Percentiles rank a stretch among this genome's conserved stretches.
Evolutionary conservation across 352 stramenopile species (phyloP).

Genomic region (Globisporangium viniferum): DNA sequence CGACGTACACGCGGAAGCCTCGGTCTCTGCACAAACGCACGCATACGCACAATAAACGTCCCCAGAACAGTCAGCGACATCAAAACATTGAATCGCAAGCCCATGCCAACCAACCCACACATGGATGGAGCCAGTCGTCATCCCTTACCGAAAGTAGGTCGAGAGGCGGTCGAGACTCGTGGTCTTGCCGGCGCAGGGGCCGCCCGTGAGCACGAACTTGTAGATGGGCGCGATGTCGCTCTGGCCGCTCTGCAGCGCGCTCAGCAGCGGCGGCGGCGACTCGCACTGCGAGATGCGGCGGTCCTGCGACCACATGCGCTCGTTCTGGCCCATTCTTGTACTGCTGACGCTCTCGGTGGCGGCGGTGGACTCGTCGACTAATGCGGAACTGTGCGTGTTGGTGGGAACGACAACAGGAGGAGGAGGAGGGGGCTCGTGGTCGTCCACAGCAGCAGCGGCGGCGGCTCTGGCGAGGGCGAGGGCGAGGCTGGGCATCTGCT

Average conservation of each 20-base stretch:
- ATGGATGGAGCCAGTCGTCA: background rate
- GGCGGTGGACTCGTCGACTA: background rate
- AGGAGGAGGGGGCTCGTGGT: constrained; percentile 19
- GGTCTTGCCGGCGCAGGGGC: constrained; percentile 95
- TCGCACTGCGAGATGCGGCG: constrained; percentile 29
- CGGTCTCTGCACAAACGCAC: constrained; percentile 51
- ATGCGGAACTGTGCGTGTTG: background rate
- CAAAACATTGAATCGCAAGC: background rate
- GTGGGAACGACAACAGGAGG: constrained; percentile 4
- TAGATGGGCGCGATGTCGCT: constrained; percentile 82
- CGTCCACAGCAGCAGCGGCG: constrained; percentile 3
- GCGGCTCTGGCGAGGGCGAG: background rate
- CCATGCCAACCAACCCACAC: background rate
- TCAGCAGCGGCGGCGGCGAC: constrained; percentile 57
- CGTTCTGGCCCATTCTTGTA: constrained; percentile 30
- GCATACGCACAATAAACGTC: background rate
- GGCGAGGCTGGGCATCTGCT: background rate
- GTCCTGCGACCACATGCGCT: constrained; percentile 59
- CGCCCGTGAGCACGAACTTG: constrained; percentile 93
- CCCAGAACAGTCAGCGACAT: background rate
- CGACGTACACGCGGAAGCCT: constrained; percentile 94
- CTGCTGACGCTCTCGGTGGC: background rate
- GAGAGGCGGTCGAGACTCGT: constrained; percentile 91
- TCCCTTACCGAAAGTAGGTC: constrained; percentile 72
- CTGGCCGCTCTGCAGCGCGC: constrained; percentile 60